phyloP scores from a whole-genome alignment of 495 filamentous ascomycete species.

The Lasiosphaeris hirsuta region DNA sequence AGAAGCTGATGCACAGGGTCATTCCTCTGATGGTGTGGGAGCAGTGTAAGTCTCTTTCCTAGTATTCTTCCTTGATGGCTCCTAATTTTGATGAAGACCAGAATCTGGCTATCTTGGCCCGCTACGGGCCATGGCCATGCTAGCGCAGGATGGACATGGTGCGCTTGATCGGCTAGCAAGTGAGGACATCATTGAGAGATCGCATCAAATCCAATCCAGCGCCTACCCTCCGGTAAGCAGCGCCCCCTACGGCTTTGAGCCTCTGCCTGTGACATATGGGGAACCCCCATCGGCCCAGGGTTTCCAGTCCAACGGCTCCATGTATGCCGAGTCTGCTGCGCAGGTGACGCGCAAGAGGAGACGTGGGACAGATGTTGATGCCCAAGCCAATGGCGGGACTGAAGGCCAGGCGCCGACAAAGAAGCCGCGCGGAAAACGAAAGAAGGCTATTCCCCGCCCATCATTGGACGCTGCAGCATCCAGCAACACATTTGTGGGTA shows the following conservation, averaged over 20 bases:
- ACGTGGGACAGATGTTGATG: conserved; percentile 4
- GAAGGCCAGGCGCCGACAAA: conserved; percentile 13
- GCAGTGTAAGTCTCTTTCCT: no score
- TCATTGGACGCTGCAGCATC: not conserved
- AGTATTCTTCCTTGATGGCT: no score
- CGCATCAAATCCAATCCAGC: not conserved
- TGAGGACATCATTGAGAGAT: conserved; percentile 6
- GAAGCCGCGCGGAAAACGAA: conserved; percentile 21
- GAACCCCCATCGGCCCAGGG: conserved; percentile 3
- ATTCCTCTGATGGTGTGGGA: not conserved
- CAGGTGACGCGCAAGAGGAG: conserved; percentile 18
- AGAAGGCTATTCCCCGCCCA: conserved; percentile 12
- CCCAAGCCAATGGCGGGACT: not conserved
- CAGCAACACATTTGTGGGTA: not conserved
- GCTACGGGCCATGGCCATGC: no score
- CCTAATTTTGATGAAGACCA: not conserved
- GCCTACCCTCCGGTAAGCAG: conserved; percentile 7
- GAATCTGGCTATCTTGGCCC: not conserved
- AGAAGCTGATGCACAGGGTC: conserved; percentile 19
- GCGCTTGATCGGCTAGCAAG: not conserved
- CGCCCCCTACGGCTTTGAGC: not conserved
- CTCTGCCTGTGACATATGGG: conserved; percentile 3
- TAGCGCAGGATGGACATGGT: no score
- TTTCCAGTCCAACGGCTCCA: conserved; percentile 13
- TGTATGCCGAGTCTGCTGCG: conserved; percentile 26